Percentiles rank a stretch among this genome's conserved stretches.
Evolutionary conservation across 768 basidiomycete genomes (phyloP).

Genomic region (Mycena haematopus): DNA sequence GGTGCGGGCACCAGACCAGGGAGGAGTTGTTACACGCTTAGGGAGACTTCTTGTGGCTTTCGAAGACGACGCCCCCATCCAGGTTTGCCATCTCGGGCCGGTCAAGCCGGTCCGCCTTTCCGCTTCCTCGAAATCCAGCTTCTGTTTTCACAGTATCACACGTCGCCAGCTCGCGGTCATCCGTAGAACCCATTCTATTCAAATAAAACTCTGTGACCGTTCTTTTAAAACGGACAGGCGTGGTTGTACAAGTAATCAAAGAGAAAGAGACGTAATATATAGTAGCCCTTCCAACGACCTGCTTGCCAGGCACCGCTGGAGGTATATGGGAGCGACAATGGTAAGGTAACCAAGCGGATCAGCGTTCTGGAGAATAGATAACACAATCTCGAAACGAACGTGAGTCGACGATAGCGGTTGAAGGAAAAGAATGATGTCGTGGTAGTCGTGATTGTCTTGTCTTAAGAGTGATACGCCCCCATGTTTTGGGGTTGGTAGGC

Average conservation of each 20-base stretch:
- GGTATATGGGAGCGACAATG: slow-evolving; percentile 28
- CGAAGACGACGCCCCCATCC: slow-evolving; percentile 69
- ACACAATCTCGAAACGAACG: slow-evolving; percentile 25
- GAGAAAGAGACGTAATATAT: slow-evolving; percentile 39
- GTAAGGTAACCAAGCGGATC: slow-evolving; percentile 27
- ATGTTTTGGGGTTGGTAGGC: slow-evolving; percentile 82
- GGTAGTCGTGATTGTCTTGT: slow-evolving; percentile 29
- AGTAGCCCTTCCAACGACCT: slow-evolving; percentile 43
- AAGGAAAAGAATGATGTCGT: slow-evolving; percentile 41
- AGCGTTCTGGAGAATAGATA: slow-evolving; percentile 25
- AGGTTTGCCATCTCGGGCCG: neutral
- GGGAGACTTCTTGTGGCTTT: slow-evolving; percentile 66
- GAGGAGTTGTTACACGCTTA: slow-evolving; percentile 46
- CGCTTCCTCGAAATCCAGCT: too few relatives aligned
- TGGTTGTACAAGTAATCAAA: slow-evolving; percentile 54
- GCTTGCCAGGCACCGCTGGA: neutral
- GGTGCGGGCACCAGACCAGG: slow-evolving; percentile 56
- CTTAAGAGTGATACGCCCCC: slow-evolving; percentile 77
- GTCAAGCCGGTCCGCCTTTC: too few relatives aligned
- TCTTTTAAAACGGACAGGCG: slow-evolving; percentile 36
- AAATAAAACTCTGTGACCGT: slow-evolving; percentile 27
- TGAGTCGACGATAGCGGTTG: slow-evolving; percentile 26
- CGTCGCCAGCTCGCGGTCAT: too few relatives aligned
- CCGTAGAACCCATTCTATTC: slow-evolving; percentile 14
- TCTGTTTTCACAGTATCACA: too few relatives aligned